phyloP scores from a whole-genome alignment of 345 rosid genomes.

The Cardamine occulta region DNA sequence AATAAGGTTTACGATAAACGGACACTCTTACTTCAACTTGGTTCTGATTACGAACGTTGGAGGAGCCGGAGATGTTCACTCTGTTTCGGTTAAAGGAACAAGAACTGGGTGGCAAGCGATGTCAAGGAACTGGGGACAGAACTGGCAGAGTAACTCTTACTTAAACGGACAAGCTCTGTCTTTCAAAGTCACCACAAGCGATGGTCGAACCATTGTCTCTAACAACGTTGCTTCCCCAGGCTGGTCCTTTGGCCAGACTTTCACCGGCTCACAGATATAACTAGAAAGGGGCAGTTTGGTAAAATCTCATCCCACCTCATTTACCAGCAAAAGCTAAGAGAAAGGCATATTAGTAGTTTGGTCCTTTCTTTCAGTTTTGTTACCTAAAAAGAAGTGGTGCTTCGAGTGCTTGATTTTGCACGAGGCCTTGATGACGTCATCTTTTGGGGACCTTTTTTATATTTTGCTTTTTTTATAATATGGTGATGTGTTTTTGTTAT shows the following conservation, averaged over 20 bases:
- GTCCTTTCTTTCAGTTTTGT: slow-evolving; percentile 21
- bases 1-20: slow-evolving; percentile 75
- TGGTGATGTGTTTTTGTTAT: slow-evolving; percentile 1
- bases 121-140: slow-evolving; percentile 90
- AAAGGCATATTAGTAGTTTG: slow-evolving; percentile 33
- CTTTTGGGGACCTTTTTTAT: slow-evolving; percentile 25
- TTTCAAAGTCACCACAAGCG: slow-evolving; percentile 76
- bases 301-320: not conserved
- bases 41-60: slow-evolving; percentile 80
- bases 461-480: not conserved
- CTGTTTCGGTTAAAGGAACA: slow-evolving; percentile 65
- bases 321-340: slow-evolving; percentile 15
- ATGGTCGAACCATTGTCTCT: slow-evolving; percentile 61
- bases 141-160: slow-evolving; percentile 77
- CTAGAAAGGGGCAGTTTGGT: slow-evolving; percentile 19
- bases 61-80: slow-evolving; percentile 78
- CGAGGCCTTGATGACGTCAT: slow-evolving; percentile 40
- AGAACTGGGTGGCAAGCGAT: slow-evolving; percentile 75
- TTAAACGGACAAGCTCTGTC: slow-evolving; percentile 77
- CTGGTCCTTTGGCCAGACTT: slow-evolving; percentile 88
- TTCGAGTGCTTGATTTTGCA: slow-evolving; percentile 42
- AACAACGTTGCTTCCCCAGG: slow-evolving; percentile 66
- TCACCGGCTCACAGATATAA: slow-evolving; percentile 58
- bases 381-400: slow-evolving; percentile 30
- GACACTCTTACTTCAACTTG: slow-evolving; percentile 81